Conservation (phyloP, 495 filamentous ascomycete species). For the Glarea lozoyensis region DNA sequence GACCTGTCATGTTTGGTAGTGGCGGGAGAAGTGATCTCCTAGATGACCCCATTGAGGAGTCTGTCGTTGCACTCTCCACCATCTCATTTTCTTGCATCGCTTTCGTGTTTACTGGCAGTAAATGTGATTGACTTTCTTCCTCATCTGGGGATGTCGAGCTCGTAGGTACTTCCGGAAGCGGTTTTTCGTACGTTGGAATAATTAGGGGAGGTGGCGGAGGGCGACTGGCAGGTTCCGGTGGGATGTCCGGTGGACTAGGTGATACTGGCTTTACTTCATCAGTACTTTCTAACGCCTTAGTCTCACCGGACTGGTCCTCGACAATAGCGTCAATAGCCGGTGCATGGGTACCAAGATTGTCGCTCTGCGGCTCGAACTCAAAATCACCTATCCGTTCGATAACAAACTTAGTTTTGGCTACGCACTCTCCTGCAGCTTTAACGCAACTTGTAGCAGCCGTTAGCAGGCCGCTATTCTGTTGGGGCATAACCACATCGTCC, state of each 20-base stretch:
- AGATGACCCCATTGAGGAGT: constrained; percentile 16
- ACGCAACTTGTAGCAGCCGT: constrained; percentile 84
- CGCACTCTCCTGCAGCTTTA: constrained; percentile 80
- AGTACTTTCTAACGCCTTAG: neutral
- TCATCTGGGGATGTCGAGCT: constrained; percentile 11
- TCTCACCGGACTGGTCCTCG: constrained; percentile 4
- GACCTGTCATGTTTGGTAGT: constrained; percentile 38
- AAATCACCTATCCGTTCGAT: constrained; percentile 93
- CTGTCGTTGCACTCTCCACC: constrained; percentile 6
- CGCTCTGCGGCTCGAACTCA: constrained; percentile 55
- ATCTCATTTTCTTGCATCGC: constrained; percentile 7
- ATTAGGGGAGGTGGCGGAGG: constrained; percentile 19
- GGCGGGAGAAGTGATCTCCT: constrained; percentile 23
- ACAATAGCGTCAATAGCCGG: constrained; percentile 27
- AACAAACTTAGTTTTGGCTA: constrained; percentile 73
- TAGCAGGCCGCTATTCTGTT: constrained; percentile 70
- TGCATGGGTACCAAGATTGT: constrained; percentile 38
- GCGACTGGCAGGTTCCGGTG: constrained; percentile 19
- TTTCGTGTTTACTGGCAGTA: constrained; percentile 23
- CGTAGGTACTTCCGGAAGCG: constrained; percentile 32
- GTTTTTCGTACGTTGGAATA: constrained; percentile 30
- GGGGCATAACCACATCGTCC: constrained; percentile 69
- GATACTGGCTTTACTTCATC: constrained; percentile 4
- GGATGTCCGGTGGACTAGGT: too few species aligned
- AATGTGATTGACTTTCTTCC: constrained; percentile 17